These are phyloP conservation scores for Kwoniella pini DNA, from an alignment of 768 basidiomycete genomes.

Conservation along the genomic window DNA sequence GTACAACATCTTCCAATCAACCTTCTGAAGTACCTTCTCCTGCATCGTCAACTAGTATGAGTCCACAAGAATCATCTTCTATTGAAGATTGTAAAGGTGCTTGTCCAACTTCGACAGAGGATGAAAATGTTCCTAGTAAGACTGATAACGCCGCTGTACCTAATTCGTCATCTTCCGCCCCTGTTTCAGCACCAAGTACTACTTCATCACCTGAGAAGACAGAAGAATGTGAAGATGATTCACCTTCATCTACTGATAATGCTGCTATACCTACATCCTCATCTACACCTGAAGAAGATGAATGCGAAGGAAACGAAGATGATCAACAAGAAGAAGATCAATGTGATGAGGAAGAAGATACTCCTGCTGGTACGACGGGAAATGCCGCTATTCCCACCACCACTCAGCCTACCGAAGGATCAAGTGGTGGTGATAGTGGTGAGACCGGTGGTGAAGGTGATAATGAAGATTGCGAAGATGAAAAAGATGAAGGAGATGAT, in stretches of 20 bases:
- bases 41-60: neutral
- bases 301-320: neutral
- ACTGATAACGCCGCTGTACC: neutral
- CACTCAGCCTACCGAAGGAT: neutral
- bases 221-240: neutral
- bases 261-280: slow-evolving; percentile 1
- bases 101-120: slow-evolving; percentile 1
- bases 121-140: neutral
- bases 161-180: neutral
- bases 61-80: neutral
- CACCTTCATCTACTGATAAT: neutral
- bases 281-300: neutral
- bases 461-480: slow-evolving; percentile 5
- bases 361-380: neutral
- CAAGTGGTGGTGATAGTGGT: slow-evolving; percentile 1
- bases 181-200: too few relatives aligned
- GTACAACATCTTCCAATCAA: neutral
- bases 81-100: slow-evolving; percentile 9
- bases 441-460: neutral
- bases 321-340: neutral
- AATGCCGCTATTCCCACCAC: neutral
- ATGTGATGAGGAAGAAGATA: neutral
- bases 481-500: slow-evolving; percentile 1
- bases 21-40: neutral
- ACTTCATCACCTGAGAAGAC: neutral